Conservation (phyloP, 148 eudicot species). For the Chenopodium quinoa region DNA sequence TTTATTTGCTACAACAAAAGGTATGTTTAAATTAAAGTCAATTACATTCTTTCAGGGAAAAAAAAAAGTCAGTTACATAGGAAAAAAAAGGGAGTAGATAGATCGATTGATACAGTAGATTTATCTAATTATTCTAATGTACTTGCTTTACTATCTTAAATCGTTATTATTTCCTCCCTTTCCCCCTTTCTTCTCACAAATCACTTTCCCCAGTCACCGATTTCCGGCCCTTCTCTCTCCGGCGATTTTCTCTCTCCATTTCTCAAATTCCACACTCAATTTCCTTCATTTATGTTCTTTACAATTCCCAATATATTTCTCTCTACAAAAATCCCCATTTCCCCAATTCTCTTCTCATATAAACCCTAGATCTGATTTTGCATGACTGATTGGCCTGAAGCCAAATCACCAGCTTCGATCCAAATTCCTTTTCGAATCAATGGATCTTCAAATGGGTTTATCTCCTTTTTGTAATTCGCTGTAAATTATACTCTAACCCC, state of each 20-base stretch:
- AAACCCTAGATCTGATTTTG: constrained; percentile 6
- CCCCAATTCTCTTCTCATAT: background rate
- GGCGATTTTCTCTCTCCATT: background rate
- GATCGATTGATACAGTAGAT: too few relatives aligned
- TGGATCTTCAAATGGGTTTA: background rate
- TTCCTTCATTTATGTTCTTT: background rate
- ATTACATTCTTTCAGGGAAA: too few relatives aligned
- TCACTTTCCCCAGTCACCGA: too few relatives aligned
- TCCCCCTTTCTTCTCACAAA: too few relatives aligned
- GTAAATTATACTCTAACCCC: background rate
- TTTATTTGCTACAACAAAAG: too few relatives aligned
- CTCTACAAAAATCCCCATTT: background rate
- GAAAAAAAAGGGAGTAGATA: too few relatives aligned
- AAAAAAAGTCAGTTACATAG: too few relatives aligned
- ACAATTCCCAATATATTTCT: background rate
- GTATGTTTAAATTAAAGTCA: too few relatives aligned
- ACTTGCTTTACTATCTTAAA: too few relatives aligned
- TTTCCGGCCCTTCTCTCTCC: background rate
- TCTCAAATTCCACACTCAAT: too few relatives aligned
- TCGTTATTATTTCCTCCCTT: too few relatives aligned
- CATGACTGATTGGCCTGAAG: background rate
- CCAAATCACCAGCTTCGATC: background rate
- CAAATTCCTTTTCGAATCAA: background rate
- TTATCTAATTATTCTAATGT: too few relatives aligned
- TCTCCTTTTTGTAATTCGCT: background rate